Evolutionary conservation across 2,329 filamentous ascomycete species (phyloP).

Genomic region (Colletotrichum incanum): DNA sequence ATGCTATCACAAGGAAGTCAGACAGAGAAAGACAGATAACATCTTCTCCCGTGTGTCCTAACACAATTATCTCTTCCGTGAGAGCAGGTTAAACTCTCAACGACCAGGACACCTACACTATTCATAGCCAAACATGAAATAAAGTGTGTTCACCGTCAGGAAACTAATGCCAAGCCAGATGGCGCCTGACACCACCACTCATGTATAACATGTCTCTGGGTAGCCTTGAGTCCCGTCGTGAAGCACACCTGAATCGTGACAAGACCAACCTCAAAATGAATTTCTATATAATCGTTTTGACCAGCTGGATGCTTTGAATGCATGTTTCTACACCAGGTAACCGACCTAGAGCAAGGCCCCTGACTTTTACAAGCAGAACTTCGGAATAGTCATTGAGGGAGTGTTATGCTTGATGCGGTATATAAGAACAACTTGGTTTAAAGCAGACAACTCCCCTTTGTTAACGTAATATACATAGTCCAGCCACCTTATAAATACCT

Average conservation of each 20-base stretch:
- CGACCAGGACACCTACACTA: no score
- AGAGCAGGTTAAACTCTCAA: no score
- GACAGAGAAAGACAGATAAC: background rate
- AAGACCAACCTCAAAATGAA: no score
- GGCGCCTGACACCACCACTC: no score
- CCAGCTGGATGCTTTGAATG: background rate
- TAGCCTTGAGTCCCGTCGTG: no score
- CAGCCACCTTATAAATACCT: background rate
- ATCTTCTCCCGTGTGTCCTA: background rate
- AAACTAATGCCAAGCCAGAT: no score
- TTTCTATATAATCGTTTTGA: background rate
- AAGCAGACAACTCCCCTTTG: background rate
- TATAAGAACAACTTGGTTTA: background rate
- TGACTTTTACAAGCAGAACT: background rate
- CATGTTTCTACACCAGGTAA: background rate
- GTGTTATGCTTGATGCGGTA: background rate
- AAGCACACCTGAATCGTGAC: no score
- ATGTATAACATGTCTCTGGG: no score
- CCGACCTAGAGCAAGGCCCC: background rate
- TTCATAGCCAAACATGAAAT: no score
- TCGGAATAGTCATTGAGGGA: no score
- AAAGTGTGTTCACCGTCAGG: no score
- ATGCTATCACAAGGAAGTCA: background rate
- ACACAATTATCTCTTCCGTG: background rate
- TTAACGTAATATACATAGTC: background rate